Evolutionary conservation across 2,329 filamentous ascomycete species (phyloP).

Genomic region (Dactylonectria estremocensis): DNA sequence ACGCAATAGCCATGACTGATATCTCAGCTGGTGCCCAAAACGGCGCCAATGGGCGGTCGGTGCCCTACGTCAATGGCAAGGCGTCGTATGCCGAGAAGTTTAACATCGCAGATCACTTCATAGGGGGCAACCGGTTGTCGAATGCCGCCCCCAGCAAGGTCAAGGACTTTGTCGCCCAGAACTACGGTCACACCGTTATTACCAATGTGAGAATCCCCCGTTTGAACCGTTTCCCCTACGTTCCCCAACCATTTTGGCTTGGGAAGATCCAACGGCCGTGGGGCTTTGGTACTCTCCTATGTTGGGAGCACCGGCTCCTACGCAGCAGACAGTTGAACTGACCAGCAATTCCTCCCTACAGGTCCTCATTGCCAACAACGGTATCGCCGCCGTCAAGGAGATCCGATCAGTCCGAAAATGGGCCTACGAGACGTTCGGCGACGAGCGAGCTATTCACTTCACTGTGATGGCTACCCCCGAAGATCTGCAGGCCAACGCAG

Average conservation of each 20-base stretch:
- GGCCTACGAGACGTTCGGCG: slow-evolving; percentile 99
- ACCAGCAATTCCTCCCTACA: slow-evolving; percentile 56
- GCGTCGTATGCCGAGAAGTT: slow-evolving; percentile 84
- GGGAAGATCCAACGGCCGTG: neutral
- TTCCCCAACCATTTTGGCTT: neutral
- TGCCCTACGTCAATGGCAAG: slow-evolving; percentile 70
- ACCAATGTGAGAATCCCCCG: slow-evolving; percentile 81
- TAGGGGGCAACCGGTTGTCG: slow-evolving; percentile 90
- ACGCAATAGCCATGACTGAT: slow-evolving; percentile 63
- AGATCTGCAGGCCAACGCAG: slow-evolving; percentile 96
- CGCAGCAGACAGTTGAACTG: slow-evolving; percentile 24
- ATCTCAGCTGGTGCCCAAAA: slow-evolving; percentile 57
- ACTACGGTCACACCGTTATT: slow-evolving; percentile 98
- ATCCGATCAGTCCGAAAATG: slow-evolving; percentile 99
- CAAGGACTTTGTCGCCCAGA: slow-evolving; percentile 93
- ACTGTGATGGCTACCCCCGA: slow-evolving; percentile 99
- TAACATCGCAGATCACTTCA: slow-evolving; percentile 92
- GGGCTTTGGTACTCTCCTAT: slow-evolving; percentile 11
- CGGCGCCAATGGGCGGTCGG: slow-evolving; percentile 63
- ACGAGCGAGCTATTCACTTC: slow-evolving; percentile 98
- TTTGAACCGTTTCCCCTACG: neutral
- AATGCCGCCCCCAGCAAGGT: slow-evolving; percentile 88
- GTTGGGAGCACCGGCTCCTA: neutral
- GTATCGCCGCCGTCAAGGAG: slow-evolving; percentile 99
- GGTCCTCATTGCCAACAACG: slow-evolving; percentile 99